These are phyloP conservation scores for Neoascochyta sp. DNA, from an alignment of 2,329 filamentous ascomycete genomes.

Conservation along the genomic window DNA sequence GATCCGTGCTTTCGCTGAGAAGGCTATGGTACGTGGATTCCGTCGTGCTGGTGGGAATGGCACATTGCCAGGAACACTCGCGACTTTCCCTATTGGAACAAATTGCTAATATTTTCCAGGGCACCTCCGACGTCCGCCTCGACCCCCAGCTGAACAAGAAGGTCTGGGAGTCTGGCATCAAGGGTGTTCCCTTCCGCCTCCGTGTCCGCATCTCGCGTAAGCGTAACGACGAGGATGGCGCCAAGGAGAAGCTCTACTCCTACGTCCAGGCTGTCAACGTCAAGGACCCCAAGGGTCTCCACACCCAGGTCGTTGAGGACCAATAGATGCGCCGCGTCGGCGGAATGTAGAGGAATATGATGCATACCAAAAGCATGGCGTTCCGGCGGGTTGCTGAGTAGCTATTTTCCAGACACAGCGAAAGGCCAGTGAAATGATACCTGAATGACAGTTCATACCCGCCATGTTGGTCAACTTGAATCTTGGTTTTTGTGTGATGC, in stretches of 20 bases:
- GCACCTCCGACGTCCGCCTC: constrained; percentile 93
- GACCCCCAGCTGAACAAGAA: constrained; percentile 99
- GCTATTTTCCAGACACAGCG: constrained; percentile 25
- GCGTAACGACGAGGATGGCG: constrained; percentile 99
- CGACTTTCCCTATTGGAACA: background rate
- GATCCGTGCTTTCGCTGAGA: constrained; percentile 89
- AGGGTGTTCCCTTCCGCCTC: constrained; percentile 96
- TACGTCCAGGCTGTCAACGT: constrained; percentile 99
- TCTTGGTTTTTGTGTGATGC: too few species aligned
- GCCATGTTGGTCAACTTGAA: too few species aligned
- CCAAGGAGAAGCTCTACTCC: constrained; percentile 99
- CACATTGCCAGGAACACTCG: too few species aligned
- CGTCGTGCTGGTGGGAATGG: too few species aligned
- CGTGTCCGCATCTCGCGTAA: constrained; percentile 98
- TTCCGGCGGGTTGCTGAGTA: constrained; percentile 37
- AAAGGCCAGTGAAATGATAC: constrained; percentile 37
- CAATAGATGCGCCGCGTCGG: constrained; percentile 41
- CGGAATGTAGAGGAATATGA: constrained; percentile 13
- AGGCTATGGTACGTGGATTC: constrained; percentile 80
- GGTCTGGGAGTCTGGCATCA: constrained; percentile 99
- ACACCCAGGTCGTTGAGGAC: constrained; percentile 80
- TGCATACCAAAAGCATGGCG: constrained; percentile 36
- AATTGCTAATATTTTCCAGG: constrained; percentile 53
- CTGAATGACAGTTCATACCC: constrained; percentile 35
- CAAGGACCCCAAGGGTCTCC: constrained; percentile 97